Conservation (phyloP, 176 grass and related monocot genomes). For the Saccharum officinarum region DNA sequence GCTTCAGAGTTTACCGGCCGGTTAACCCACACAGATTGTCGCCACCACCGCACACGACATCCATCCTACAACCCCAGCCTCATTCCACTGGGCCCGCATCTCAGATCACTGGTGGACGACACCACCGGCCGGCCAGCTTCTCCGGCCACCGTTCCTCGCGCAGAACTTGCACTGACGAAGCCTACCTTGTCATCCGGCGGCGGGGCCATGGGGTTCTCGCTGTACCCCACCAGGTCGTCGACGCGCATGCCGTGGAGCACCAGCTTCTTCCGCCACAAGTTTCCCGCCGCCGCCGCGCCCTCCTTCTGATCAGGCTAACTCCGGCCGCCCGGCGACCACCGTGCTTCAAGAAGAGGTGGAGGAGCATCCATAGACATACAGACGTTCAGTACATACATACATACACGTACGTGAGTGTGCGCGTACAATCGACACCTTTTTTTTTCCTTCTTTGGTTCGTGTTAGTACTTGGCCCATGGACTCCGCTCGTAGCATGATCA, state of each 20-base stretch:
- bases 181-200: neutral
- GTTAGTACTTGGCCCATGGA: slow-evolving; percentile 38
- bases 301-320: slow-evolving; percentile 37
- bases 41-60: neutral
- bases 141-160: slow-evolving; percentile 22
- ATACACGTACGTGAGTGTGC: neutral
- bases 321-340: neutral
- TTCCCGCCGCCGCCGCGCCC: slow-evolving; percentile 30
- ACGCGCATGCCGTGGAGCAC: slow-evolving; percentile 87
- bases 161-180: neutral
- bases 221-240: slow-evolving; percentile 82
- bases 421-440: slow-evolving; percentile 12
- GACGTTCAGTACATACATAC: neutral
- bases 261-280: slow-evolving; percentile 94
- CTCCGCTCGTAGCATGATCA: slow-evolving; percentile 52
- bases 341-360: slow-evolving; percentile 31
- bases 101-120: neutral
- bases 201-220: slow-evolving; percentile 53
- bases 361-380: neutral
- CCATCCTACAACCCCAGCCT: too few species aligned
- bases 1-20: slow-evolving; percentile 33
- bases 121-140: neutral
- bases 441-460: slow-evolving; percentile 9
- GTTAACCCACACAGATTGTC: neutral
- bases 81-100: neutral